Evolutionary conservation across 1,284 basidiomycete genomes (phyloP).

Genomic region (Paramarasmius palmivorus): DNA sequence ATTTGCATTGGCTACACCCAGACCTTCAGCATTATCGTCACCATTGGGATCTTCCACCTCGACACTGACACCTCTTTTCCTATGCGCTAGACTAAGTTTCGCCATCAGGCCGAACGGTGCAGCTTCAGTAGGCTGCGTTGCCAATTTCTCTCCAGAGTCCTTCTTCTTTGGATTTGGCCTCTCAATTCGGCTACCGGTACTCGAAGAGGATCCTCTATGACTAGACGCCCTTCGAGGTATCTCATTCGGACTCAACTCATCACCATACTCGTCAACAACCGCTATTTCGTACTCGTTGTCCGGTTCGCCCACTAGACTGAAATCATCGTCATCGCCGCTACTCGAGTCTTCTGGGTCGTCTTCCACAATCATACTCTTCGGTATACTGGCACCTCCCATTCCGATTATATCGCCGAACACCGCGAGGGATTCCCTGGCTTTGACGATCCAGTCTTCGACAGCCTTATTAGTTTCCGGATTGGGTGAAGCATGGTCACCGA

Average conservation of each 20-base stretch:
- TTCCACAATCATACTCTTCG: constrained; percentile 49
- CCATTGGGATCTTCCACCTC: constrained; percentile 24
- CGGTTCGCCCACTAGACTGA: constrained; percentile 31
- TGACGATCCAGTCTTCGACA: constrained; percentile 72
- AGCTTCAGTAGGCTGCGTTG: constrained; percentile 58
- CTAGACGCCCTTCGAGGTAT: constrained; percentile 24
- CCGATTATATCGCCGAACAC: constrained; percentile 67
- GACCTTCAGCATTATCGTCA: constrained; percentile 41
- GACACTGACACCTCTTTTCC: constrained; percentile 41
- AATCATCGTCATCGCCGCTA: constrained; percentile 37
- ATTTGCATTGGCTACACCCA: constrained; percentile 63
- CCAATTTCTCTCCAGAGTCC: constrained; percentile 41
- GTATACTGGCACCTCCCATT: constrained; percentile 53
- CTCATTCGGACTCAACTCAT: constrained; percentile 21
- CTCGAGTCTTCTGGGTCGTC: constrained; percentile 41
- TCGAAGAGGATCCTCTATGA: constrained; percentile 35
- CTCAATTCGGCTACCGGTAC: constrained; percentile 31
- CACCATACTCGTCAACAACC: constrained; percentile 29
- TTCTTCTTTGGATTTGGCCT: constrained; percentile 28
- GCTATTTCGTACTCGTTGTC: constrained; percentile 31
- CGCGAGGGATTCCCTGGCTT: constrained; percentile 64
- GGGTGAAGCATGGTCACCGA: constrained; percentile 24
- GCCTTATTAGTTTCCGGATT: constrained; percentile 37
- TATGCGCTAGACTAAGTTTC: constrained; percentile 51
- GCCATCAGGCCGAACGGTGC: constrained; percentile 74